These are phyloP conservation scores for Orbilia ellipsospora DNA, from an alignment of 2,329 filamentous ascomycete genomes.

Conservation along the genomic window DNA sequence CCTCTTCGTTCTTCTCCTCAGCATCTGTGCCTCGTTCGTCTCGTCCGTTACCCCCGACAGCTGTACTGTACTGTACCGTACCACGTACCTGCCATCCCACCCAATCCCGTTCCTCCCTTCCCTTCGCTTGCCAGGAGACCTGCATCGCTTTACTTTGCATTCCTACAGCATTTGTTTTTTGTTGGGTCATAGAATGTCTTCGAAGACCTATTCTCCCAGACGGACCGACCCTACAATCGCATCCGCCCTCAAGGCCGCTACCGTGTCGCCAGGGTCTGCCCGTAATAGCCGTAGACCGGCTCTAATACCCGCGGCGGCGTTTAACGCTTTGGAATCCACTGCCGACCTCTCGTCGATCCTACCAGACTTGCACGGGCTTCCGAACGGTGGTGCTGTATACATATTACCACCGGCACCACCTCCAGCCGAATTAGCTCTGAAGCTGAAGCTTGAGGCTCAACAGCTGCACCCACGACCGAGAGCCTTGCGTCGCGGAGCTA, in stretches of 20 bases:
- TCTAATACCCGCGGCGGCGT: conserved; percentile 40
- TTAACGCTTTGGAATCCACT: conserved; percentile 46
- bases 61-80: neutral
- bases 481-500: conserved; percentile 25
- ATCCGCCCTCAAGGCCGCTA: conserved; percentile 30
- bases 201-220: conserved; percentile 35
- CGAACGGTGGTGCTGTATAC: conserved; percentile 36
- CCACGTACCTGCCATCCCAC: neutral
- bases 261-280: conserved; percentile 25
- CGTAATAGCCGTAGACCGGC: conserved; percentile 37
- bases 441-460: conserved; percentile 41
- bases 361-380: conserved; percentile 40
- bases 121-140: conserved; percentile 1
- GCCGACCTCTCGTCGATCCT: conserved; percentile 46
- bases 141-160: neutral
- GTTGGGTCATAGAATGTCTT: conserved; percentile 24
- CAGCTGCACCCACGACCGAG: conserved; percentile 20
- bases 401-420: conserved; percentile 43
- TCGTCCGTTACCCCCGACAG: conserved; percentile 1
- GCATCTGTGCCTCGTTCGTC: neutral
- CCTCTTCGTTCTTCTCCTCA: too few species aligned
- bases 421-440: conserved; percentile 33
- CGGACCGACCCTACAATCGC: conserved; percentile 35
- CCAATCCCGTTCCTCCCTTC: conserved; percentile 11
- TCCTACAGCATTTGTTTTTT: neutral